phyloP scores from a whole-genome alignment of 2,329 filamentous ascomycete species.

The Coniella lustricola region DNA sequence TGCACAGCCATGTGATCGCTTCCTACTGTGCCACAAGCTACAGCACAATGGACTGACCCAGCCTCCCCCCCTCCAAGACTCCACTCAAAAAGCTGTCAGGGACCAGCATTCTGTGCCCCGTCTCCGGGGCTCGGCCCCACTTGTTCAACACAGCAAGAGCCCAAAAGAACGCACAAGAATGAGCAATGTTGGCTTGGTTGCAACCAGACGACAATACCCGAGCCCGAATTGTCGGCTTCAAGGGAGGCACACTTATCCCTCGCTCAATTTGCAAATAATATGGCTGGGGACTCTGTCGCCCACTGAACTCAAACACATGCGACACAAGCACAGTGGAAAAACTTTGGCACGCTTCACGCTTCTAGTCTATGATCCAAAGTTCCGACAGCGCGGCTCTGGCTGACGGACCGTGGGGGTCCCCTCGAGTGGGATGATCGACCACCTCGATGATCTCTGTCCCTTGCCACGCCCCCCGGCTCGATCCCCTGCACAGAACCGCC shows the following conservation, averaged over 20 bases:
- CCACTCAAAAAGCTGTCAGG: constrained; percentile 1
- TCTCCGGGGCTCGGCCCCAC: background rate
- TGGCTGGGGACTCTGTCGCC: background rate
- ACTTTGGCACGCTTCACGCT: background rate
- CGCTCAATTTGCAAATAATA: too few relatives aligned
- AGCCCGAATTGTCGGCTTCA: too few relatives aligned
- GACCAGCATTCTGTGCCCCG: background rate
- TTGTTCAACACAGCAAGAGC: background rate
- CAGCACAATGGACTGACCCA: background rate
- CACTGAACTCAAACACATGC: background rate
- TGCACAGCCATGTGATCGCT: background rate
- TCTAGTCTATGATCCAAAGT: constrained; percentile 1
- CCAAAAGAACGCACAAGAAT: background rate
- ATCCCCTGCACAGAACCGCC: background rate
- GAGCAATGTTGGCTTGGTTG: too few relatives aligned
- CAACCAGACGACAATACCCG: too few relatives aligned
- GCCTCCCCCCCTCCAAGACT: background rate
- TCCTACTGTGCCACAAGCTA: constrained; percentile 1
- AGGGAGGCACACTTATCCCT: too few relatives aligned
- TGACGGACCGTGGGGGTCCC: constrained; percentile 13
- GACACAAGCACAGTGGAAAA: background rate
- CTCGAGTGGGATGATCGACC: constrained; percentile 6
- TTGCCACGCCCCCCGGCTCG: background rate
- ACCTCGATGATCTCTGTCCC: background rate
- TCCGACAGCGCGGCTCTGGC: constrained; percentile 17